Evolutionary conservation across 768 basidiomycete species (phyloP), one percentile per base, ranked within the genome.

Genomic region (Termitomyces eurrhizus): DNA sequence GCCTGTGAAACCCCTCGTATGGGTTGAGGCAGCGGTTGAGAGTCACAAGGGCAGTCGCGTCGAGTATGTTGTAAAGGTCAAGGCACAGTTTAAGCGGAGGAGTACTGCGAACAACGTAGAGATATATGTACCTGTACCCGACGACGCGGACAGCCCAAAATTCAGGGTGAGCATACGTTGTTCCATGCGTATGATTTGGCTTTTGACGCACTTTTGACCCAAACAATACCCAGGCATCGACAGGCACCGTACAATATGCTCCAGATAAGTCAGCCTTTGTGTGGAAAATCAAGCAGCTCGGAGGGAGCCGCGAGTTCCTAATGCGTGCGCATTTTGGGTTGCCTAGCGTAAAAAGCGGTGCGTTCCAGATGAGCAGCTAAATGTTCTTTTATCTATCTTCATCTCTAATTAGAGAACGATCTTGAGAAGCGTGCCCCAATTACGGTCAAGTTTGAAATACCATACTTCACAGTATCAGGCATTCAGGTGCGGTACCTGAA

Each of bases 231-330:
- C 62, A 97, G 95, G 93, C 96, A 24, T 89, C 95, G 16, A 95
- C 94, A 13, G 97, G 97, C 3, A 90, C 87, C 26, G 97, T 98
- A 3, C 94, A 97, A 64, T 98, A 99, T 69, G 95, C 91, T 1
- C 97, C 96, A 0, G 97, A 99, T 72, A 98, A 98, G 74, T 93
- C 93, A 18, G 94, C 95, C 2, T 98, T 98, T 69, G 92, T 98
- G 1, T 98, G 97, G 97, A 98, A 98, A 76, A 98, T 99, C 75
- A 98, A 98, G 73, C 93, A 96, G 71, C 83, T 99, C 0, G 95
- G 93, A 5, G 97, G 97, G 6, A 93, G 93, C 41, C 86, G 93
- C 42, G 97, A 99, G 71, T 98, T 95, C 76, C 81, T 98, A 57
- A 98, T 98, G 96, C 83, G 97, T 12, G 97, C 97, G 0, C 97